These are phyloP conservation scores for Austroboletus novae-zelandiae DNA, from an alignment of 1,284 basidiomycete species.

Conservation along the genomic window DNA sequence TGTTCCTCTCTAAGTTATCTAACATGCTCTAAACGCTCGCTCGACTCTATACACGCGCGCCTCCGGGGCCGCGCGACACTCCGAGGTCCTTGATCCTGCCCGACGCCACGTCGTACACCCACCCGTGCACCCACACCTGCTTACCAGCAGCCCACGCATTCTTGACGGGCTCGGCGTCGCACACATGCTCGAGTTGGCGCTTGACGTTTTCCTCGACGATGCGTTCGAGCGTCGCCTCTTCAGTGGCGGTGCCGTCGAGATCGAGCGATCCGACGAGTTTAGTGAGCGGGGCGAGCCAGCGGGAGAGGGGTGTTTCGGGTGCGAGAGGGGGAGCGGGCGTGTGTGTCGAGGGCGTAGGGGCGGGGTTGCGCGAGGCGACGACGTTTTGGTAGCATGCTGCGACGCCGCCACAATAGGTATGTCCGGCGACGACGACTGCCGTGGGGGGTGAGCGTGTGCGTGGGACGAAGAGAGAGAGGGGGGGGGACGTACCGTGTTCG, in stretches of 20 bases:
- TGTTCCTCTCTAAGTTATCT: too few relatives aligned
- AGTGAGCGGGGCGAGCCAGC: constrained; percentile 75
- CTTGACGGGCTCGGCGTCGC: constrained; percentile 58
- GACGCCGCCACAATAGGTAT: constrained; percentile 80
- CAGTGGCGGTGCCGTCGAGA: constrained; percentile 37
- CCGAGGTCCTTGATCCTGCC: constrained; percentile 73
- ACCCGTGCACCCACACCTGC: constrained; percentile 78
- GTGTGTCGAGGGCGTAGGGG: constrained; percentile 7
- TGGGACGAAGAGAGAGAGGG: not conserved
- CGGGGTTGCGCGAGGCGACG: constrained; percentile 11
- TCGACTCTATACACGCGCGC: too few relatives aligned
- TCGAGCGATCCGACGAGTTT: constrained; percentile 51
- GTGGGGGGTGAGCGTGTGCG: not conserved
- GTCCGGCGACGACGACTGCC: constrained; percentile 77
- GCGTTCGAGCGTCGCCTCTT: constrained; percentile 45
- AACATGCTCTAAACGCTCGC: too few relatives aligned
- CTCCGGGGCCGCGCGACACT: constrained; percentile 37
- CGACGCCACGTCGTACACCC: constrained; percentile 76
- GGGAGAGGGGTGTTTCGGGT: constrained; percentile 35
- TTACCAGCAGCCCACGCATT: constrained; percentile 71
- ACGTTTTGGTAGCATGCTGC: constrained; percentile 55
- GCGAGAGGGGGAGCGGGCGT: not conserved
- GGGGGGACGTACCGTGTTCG: constrained; percentile 62
- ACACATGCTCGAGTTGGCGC: constrained; percentile 72
- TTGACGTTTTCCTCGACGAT: constrained; percentile 80